A percentile compares a stretch with the other conserved stretches of the same genome.
Conservation (phyloP, 371 early-diverging fungal species). For the Apophysomyces trapeziformis region DNA sequence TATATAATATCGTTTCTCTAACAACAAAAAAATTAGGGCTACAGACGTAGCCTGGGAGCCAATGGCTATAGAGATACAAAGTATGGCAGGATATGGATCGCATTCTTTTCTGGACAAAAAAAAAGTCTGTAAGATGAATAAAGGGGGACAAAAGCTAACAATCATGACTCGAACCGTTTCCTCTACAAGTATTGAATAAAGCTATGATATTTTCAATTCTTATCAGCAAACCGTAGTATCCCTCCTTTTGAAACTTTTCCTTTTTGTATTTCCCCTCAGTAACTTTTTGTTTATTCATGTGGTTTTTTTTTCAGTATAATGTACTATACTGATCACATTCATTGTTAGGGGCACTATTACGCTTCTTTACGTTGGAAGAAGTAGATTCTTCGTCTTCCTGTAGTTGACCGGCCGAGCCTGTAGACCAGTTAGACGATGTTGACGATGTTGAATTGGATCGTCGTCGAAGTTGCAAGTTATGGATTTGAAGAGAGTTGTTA, state of each 20-base stretch:
- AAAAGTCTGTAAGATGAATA: too few species aligned
- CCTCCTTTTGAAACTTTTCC: neutral
- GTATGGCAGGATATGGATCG: too few species aligned
- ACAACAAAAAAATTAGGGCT: too few species aligned
- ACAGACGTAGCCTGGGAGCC: too few species aligned
- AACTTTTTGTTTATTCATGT: neutral
- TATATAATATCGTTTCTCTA: too few species aligned
- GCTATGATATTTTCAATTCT: too few species aligned
- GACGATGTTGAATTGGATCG: conserved; percentile 49
- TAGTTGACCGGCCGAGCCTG: conserved; percentile 10
- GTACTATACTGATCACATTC: conserved; percentile 10
- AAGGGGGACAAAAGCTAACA: too few species aligned
- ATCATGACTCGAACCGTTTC: too few species aligned
- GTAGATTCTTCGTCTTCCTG: conserved; percentile 15
- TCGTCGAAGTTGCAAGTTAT: conserved; percentile 31
- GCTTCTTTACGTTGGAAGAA: conserved; percentile 21
- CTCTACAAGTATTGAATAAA: too few species aligned
- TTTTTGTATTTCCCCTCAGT: neutral
- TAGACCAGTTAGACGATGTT: conserved; percentile 25
- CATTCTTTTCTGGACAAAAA: too few species aligned
- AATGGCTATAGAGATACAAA: too few species aligned
- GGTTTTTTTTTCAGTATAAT: conserved; percentile 9
- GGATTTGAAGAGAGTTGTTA: conserved; percentile 27
- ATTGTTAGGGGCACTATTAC: conserved; percentile 13
- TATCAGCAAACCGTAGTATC: too few species aligned